phyloP scores from a whole-genome alignment of 75 land plant genomes.

The Cunninghamia lanceolata region DNA sequence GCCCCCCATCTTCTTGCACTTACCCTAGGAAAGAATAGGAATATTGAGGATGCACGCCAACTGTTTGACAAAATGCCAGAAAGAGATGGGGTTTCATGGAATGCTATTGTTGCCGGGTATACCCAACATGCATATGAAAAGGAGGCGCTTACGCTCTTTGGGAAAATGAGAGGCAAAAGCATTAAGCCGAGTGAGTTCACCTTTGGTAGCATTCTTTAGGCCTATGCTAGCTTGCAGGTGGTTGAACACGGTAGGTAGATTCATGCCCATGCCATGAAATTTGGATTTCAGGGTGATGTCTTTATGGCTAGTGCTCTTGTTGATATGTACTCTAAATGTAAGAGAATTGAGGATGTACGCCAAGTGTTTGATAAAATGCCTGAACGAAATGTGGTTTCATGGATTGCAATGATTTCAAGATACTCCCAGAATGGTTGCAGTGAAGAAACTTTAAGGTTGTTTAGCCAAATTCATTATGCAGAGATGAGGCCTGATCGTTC shows the following conservation, averaged over 20 bases:
- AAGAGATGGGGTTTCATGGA: slow-evolving; percentile 6
- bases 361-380: slow-evolving; percentile 26
- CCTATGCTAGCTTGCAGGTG: slow-evolving; percentile 22
- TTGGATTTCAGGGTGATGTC: slow-evolving; percentile 21
- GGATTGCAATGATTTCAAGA: slow-evolving; percentile 36
- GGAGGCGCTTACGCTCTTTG: slow-evolving; percentile 21
- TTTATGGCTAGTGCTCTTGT: slow-evolving; percentile 25
- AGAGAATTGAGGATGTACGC: slow-evolving; percentile 10
- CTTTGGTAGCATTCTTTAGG: slow-evolving; percentile 24
- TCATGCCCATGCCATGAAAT: slow-evolving; percentile 16
- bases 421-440: slow-evolving; percentile 30
- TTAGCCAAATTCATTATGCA: slow-evolving; percentile 12
- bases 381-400: slow-evolving; percentile 23
- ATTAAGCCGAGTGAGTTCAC: slow-evolving; percentile 22
- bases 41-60: not conserved
- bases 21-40: too few species aligned
- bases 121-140: slow-evolving; percentile 1
- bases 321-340: slow-evolving; percentile 26
- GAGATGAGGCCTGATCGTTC: slow-evolving; percentile 19
- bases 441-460: slow-evolving; percentile 19
- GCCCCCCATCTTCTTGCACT: too few species aligned
- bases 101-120: slow-evolving; percentile 13
- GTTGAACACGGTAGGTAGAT: slow-evolving; percentile 8
- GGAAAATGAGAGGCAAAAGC: slow-evolving; percentile 16
- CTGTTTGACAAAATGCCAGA: slow-evolving; percentile 15